Conservation (phyloP, 176 grass and related monocot genomes). For the Cymbopogon citratus region DNA sequence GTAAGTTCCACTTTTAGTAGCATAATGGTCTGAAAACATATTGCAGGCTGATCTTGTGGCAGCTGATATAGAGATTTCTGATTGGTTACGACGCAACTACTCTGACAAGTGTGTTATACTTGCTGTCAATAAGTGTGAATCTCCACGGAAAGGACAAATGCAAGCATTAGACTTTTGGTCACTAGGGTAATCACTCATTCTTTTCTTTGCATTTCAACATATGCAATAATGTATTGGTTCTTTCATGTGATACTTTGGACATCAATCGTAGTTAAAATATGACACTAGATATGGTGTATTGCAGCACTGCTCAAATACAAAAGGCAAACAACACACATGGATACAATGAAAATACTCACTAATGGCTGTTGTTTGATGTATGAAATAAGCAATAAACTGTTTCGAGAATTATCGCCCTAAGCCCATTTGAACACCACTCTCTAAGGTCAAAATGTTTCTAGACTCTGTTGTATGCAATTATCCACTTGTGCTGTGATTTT, state of each 20-base stretch:
- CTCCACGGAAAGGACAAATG: slow-evolving; percentile 75
- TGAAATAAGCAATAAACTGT: neutral
- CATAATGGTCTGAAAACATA: neutral
- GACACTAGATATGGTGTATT: neutral
- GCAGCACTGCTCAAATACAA: slow-evolving; percentile 5
- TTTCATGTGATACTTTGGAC: slow-evolving; percentile 6
- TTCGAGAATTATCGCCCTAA: neutral
- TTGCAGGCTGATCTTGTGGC: slow-evolving; percentile 80
- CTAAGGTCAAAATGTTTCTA: neutral
- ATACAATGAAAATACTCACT: neutral
- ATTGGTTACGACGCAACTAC: slow-evolving; percentile 84
- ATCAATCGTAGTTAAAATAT: neutral
- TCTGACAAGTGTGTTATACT: slow-evolving; percentile 77
- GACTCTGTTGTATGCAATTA: neutral
- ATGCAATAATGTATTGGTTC: neutral
- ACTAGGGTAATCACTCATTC: slow-evolving; percentile 51
- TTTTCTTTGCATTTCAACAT: neutral
- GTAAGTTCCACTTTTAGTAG: neutral
- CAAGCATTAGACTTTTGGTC: slow-evolving; percentile 98
- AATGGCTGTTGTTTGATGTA: neutral
- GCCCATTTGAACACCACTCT: neutral
- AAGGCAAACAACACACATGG: neutral
- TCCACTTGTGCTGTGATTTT: neutral
- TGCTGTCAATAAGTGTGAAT: slow-evolving; percentile 97
- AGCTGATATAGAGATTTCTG: slow-evolving; percentile 88